phyloP scores from a whole-genome alignment of 441 rosid genomes.

The Pelargonium myrrhifolium region DNA sequence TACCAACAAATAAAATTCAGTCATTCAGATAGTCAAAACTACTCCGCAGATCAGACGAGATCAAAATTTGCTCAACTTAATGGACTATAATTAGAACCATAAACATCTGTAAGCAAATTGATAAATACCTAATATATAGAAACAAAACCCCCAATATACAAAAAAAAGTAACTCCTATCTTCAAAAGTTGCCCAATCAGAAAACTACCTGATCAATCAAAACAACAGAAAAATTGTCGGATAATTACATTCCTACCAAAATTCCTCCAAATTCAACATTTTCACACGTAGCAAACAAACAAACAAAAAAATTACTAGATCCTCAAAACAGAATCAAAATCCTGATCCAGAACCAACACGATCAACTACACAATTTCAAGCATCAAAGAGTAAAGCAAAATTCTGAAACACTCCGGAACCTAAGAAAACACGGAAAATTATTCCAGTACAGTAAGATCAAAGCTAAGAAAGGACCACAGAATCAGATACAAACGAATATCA shows the following conservation, averaged over 20 bases:
- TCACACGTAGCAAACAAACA: no score
- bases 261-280: neutral
- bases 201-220: neutral
- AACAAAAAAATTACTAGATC: neutral
- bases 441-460: neutral
- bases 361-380: neutral
- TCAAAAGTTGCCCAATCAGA: neutral
- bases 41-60: neutral
- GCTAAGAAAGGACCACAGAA: neutral
- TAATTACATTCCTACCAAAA: neutral
- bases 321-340: neutral
- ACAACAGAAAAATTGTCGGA: neutral
- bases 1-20: neutral
- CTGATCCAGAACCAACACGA: neutral
- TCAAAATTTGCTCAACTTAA: neutral
- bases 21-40: neutral
- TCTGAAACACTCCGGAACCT: no score
- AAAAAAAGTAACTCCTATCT: neutral
- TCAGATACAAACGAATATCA: neutral
- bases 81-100: no score
- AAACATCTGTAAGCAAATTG: no score
- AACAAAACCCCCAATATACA: neutral
- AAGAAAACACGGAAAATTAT: neutral
- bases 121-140: neutral
- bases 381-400: neutral